Percentiles rank a stretch among this genome's conserved stretches.
These are phyloP conservation scores for Geotrichum histeridarum DNA, from an alignment of 1,139 yeast species.

Conservation along the genomic window DNA sequence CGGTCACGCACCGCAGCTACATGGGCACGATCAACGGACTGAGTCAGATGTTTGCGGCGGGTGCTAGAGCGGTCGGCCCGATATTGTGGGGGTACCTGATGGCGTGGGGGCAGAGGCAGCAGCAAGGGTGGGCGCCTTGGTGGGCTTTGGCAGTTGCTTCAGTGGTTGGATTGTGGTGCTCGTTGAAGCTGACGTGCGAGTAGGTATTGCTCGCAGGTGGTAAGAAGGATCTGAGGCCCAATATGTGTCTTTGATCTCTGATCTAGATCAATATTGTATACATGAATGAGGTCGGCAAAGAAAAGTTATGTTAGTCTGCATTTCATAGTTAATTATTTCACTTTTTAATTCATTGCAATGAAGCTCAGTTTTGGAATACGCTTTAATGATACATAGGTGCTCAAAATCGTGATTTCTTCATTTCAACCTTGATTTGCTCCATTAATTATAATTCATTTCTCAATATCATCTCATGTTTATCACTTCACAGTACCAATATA, in stretches of 20 bases:
- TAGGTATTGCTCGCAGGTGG: too few species aligned
- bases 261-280: too few species aligned
- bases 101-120: conserved; percentile 44
- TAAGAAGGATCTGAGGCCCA: conserved; percentile 4
- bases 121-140: conserved; percentile 52
- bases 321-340: too few species aligned
- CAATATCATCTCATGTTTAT: too few species aligned
- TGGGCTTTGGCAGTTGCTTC: conserved; percentile 28
- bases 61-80: conserved; percentile 58
- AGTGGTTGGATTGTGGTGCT: not conserved
- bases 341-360: too few species aligned
- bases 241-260: not conserved
- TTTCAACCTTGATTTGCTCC: too few species aligned
- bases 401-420: too few species aligned
- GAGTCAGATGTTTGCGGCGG: conserved; percentile 42
- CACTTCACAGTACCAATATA: too few species aligned
- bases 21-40: conserved; percentile 36
- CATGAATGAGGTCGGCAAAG: too few species aligned
- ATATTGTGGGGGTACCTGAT: conserved; percentile 54
- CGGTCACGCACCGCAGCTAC: conserved; percentile 31
- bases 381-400: too few species aligned
- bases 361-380: too few species aligned
- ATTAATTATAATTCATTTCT: too few species aligned
- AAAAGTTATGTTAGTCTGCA: not conserved
- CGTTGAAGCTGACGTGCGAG: not conserved